Evolutionary conservation across 352 stramenopile species (phyloP).

Genomic region (Globisporangium iwayamae): DNA sequence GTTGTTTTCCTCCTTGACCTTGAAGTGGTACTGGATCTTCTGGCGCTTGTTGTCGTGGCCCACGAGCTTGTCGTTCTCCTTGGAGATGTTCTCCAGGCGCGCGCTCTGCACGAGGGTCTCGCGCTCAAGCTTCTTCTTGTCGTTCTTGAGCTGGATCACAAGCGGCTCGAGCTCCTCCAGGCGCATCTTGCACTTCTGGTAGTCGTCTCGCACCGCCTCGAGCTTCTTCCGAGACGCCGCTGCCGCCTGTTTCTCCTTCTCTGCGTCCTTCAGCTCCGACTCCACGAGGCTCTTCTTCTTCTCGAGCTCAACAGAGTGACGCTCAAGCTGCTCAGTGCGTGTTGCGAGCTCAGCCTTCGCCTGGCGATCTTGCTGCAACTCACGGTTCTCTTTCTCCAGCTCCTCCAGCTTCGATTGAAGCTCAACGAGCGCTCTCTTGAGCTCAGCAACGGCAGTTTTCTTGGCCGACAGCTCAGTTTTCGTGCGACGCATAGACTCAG

Average conservation of each 20-base stretch:
- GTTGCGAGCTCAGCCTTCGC: slow-evolving; percentile 10
- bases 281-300: slow-evolving; percentile 21
- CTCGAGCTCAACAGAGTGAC: slow-evolving; percentile 20
- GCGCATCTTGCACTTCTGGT: slow-evolving; percentile 9
- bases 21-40: slow-evolving; percentile 81
- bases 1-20: slow-evolving; percentile 84
- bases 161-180: slow-evolving; percentile 15
- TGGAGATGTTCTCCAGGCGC: slow-evolving; percentile 30
- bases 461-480: slow-evolving; percentile 12
- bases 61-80: slow-evolving; percentile 73
- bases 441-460: slow-evolving; percentile 19
- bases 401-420: slow-evolving; percentile 19
- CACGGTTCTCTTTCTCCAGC: slow-evolving; percentile 26
- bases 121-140: slow-evolving; percentile 49
- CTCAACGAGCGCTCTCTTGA: slow-evolving; percentile 13
- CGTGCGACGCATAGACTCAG: background rate
- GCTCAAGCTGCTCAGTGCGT: slow-evolving; percentile 22
- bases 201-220: slow-evolving; percentile 25
- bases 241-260: slow-evolving; percentile 21
- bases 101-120: slow-evolving; percentile 20
- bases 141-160: slow-evolving; percentile 23
- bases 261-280: slow-evolving; percentile 22
- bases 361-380: slow-evolving; percentile 20
- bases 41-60: slow-evolving; percentile 77
- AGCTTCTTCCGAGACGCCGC: slow-evolving; percentile 19